Conservation (phyloP, 2,329 filamentous ascomycete species). For the Aureobasidium pullulans region DNA sequence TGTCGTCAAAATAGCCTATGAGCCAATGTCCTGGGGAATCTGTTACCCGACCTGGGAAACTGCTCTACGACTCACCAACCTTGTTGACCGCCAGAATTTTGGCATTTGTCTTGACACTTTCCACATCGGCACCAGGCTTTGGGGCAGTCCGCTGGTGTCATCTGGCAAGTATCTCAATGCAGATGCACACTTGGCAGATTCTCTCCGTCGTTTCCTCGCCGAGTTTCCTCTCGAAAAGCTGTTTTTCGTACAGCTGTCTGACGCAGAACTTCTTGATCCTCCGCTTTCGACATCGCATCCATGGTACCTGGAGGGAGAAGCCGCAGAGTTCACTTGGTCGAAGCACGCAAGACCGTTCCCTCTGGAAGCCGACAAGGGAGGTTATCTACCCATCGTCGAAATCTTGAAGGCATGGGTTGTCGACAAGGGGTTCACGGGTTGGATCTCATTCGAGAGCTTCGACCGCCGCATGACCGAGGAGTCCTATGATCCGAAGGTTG, state of each 20-base stretch:
- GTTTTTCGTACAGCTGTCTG: background rate
- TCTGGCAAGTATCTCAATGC: slow-evolving; percentile 48
- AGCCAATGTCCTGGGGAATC: background rate
- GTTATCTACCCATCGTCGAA: background rate
- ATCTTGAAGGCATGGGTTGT: background rate
- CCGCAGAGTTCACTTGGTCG: background rate
- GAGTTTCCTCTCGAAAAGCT: background rate
- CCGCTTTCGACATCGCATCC: background rate
- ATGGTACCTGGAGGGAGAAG: background rate
- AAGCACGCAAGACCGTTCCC: background rate
- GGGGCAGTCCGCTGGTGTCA: slow-evolving; percentile 55
- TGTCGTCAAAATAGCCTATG: background rate
- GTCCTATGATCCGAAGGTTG: background rate
- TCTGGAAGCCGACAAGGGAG: background rate
- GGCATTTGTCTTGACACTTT: slow-evolving; percentile 72
- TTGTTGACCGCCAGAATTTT: slow-evolving; percentile 62
- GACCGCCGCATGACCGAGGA: background rate
- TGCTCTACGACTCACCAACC: background rate
- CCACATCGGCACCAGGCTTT: slow-evolving; percentile 66
- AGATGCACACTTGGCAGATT: background rate
- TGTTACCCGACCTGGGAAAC: background rate
- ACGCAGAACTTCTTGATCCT: background rate
- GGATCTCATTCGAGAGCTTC: background rate
- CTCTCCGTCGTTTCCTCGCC: background rate
- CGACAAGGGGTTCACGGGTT: background rate